Percentiles rank a stretch among this genome's conserved stretches.
phyloP scores from a whole-genome alignment of 2,329 filamentous ascomycete genomes.

The Talaromyces albobiverticillius region DNA sequence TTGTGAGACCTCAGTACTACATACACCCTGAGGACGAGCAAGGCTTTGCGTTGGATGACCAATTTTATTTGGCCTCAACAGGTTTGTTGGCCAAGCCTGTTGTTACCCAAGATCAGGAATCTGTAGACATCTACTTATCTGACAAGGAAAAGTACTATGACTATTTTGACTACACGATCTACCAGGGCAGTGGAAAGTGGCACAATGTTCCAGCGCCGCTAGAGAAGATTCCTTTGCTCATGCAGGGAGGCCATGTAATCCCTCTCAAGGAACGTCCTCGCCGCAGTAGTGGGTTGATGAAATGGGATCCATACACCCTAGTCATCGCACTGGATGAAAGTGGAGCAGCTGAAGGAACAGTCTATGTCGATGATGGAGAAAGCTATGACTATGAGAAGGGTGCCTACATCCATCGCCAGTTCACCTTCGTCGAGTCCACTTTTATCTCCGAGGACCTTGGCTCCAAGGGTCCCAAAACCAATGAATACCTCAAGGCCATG shows the following conservation, averaged over 20 bases:
- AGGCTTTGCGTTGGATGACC: slow-evolving; percentile 87
- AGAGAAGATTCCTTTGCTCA: slow-evolving; percentile 82
- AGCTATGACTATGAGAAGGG: slow-evolving; percentile 83
- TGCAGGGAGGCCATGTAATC: slow-evolving; percentile 91
- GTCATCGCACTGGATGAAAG: slow-evolving; percentile 69
- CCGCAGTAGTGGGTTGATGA: slow-evolving; percentile 84
- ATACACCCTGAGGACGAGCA: slow-evolving; percentile 80
- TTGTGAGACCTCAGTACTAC: slow-evolving; percentile 90
- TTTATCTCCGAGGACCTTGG: slow-evolving; percentile 70
- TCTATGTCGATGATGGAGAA: slow-evolving; percentile 94
- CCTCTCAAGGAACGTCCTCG: slow-evolving; percentile 84
- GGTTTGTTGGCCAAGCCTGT: slow-evolving; percentile 93
- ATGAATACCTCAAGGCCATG: slow-evolving; percentile 77
- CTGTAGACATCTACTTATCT: slow-evolving; percentile 78
- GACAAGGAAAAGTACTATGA: slow-evolving; percentile 91
- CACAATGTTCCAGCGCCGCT: slow-evolving; percentile 73
- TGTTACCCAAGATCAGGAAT: slow-evolving; percentile 69
- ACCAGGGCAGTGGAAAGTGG: slow-evolving; percentile 68
- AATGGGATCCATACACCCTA: slow-evolving; percentile 90
- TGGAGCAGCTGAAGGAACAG: slow-evolving; percentile 71
- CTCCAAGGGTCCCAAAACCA: slow-evolving; percentile 60
- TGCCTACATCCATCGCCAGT: slow-evolving; percentile 82
- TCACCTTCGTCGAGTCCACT: slow-evolving; percentile 60
- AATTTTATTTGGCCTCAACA: slow-evolving; percentile 85
- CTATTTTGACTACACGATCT: slow-evolving; percentile 82